Evolutionary conservation across 78 protist species (phyloP).

Genomic region (Pigoraptor vietnamica): DNA sequence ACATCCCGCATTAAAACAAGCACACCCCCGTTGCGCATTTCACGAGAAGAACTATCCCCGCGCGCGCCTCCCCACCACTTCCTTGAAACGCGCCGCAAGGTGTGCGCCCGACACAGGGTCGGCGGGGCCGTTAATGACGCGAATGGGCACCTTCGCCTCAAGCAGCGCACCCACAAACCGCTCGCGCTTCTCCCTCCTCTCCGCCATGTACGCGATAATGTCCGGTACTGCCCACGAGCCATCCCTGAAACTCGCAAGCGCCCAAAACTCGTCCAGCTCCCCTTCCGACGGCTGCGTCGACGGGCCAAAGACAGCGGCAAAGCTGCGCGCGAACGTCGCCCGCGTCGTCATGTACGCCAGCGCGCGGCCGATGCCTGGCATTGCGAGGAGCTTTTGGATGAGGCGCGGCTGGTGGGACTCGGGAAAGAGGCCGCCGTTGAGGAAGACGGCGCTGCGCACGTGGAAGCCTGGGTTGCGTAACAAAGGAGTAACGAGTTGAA

Average conservation of each 20-base stretch:
- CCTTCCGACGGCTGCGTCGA: not conserved
- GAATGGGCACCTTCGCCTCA: not conserved
- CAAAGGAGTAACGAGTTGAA: too few species aligned
- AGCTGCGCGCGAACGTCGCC: not conserved
- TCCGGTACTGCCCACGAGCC: not conserved
- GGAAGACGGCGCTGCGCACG: not conserved
- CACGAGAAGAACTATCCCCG: not conserved
- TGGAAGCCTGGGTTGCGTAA: too few species aligned
- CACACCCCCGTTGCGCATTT: too few species aligned
- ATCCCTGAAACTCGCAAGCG: not conserved
- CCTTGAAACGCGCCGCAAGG: not conserved
- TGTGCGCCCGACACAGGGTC: not conserved
- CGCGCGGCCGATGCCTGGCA: not conserved
- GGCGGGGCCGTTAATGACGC: not conserved
- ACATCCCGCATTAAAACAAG: too few species aligned
- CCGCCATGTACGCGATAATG: not conserved
- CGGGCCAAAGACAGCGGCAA: not conserved
- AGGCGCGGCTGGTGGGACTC: not conserved
- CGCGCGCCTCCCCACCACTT: not conserved
- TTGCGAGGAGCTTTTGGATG: not conserved
- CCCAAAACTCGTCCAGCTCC: not conserved
- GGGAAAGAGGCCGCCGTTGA: not conserved
- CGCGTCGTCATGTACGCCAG: not conserved
- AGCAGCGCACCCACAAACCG: not conserved
- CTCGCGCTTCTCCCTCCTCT: not conserved